Percentiles rank a stretch among this genome's conserved stretches.
Evolutionary conservation across 1,284 basidiomycete species (phyloP).

Genomic region (Boletus semigastroideus): DNA sequence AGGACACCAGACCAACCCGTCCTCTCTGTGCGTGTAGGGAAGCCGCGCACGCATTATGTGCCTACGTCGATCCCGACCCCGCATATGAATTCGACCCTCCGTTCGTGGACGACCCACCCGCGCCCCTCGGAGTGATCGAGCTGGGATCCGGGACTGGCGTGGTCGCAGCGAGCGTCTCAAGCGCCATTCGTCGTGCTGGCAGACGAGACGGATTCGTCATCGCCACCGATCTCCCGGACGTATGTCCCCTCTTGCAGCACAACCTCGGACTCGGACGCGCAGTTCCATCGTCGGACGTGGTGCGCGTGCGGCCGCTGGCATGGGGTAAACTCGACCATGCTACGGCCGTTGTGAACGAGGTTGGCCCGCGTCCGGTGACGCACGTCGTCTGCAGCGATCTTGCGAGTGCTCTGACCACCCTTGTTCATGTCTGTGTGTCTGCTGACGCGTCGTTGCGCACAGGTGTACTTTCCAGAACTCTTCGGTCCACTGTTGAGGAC

Average conservation of each 20-base stretch:
- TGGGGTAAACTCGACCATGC: constrained; percentile 61
- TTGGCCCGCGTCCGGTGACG: constrained; percentile 43
- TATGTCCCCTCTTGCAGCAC: constrained; percentile 56
- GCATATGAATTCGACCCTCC: constrained; percentile 59
- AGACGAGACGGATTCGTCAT: constrained; percentile 42
- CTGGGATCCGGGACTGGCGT: constrained; percentile 74
- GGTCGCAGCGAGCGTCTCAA: constrained; percentile 45
- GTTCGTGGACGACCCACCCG: constrained; percentile 32
- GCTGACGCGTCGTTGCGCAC: background rate
- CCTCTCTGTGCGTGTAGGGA: constrained; percentile 51
- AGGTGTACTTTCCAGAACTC: constrained; percentile 79
- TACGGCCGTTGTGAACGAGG: constrained; percentile 40
- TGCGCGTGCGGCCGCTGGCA: constrained; percentile 54
- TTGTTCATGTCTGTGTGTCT: background rate
- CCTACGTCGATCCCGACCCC: constrained; percentile 51
- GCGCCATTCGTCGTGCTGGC: constrained; percentile 13
- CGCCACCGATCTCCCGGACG: constrained; percentile 70
- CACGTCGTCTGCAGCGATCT: constrained; percentile 77
- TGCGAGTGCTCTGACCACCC: constrained; percentile 42
- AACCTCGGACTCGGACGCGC: too few relatives aligned
- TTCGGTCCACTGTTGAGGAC: constrained; percentile 69
- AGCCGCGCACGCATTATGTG: constrained; percentile 61
- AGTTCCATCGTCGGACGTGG: background rate
- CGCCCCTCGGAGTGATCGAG: constrained; percentile 45
- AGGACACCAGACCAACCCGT: background rate